Base-by-base conservation (phyloP, 2,329 filamentous ascomycete genomes). In the Purpureocillium lavendulum region DNA sequence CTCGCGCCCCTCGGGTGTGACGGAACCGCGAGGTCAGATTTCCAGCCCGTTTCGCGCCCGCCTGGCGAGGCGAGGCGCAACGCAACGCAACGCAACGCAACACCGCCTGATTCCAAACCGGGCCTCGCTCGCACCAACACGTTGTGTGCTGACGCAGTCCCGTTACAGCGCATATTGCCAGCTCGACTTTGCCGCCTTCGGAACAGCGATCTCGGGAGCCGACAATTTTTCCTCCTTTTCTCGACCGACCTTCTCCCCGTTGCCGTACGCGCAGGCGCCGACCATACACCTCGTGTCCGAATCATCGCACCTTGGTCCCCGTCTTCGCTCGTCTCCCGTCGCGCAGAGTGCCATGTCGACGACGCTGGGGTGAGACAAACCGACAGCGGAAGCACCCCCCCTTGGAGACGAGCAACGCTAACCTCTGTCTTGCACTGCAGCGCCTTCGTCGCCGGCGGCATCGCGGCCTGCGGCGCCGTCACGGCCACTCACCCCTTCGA, bases 401-500 rank as follows among this genome's bases (percentile, higher is more conserved):
- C n/a, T n/a, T n/a, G n/a, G n/a, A n/a, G n/a, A n/a, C n/a, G n/a
- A n/a, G n/a, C 7, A n/a, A 11, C 13, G 43, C 39, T 49, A 35
- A 51, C 42, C 18, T 32, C 38, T 43, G 47, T 18, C 21, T 43
- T 18, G 10, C 10, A 16, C 15, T 15, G 15, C 53, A 80, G 89
- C 50, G 87, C 88, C 45, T 98, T 98, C 71, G 80, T 97, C 55
- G 90, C 92, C 41, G 92, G 92, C 60, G 92, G 92, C 59, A 85
- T 98, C 58, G 92, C 92, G 58, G 92, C 92, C 49, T 97, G 90
- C 67, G 92, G 92, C 58, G 92, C 92, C 49, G 92, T 98, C 42
- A 97, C 90, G 31, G 89, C 94, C 49, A 97, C 92, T 37, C 92
- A 98, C 65, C 89, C 89, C 41, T 97, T 97, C 68, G 92, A 98